Base-by-base conservation (phyloP, 2,329 filamentous ascomycete genomes). In the Verticillium zaregamsianum region DNA sequence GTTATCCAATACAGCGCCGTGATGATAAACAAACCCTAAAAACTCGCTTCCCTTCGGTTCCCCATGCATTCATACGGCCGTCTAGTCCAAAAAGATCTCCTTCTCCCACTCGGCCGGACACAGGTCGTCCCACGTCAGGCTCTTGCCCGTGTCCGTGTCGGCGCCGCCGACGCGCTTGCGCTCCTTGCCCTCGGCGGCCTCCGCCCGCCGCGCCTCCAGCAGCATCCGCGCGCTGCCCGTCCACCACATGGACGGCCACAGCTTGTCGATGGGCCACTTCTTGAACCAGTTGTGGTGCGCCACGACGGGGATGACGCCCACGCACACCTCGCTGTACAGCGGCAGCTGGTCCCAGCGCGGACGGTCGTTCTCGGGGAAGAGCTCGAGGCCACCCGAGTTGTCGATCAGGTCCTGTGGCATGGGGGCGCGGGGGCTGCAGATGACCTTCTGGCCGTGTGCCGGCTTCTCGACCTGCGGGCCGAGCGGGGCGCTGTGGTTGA, bases 161-260 rank as follows among this genome's bases (percentile, higher is more conserved):
- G 59, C 62, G 2, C 65, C 64, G 20, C 58, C 58, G 37, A 66
- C 33, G 40, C 58, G 37, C 15, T 59, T 60, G 33, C 59, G 39
- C 8, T 40, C 59, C n/a, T 62, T 56, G 17, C 49, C 58, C 11
- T 57, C 56, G 11, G 58, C 60, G 1, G 64, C 64, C 15, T 63
- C 57, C 6, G 57, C 35, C 2, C 62, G 55, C 25, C 66, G 57
- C 32, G 59, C 57, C 20, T 70, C 62, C 12, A 72, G 57, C 25
- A 72, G 60, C 7, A 25, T 32, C 11, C 66, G 62, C 11, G 64
- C 59, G 5, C 60, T 58, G 0, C 66, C 65, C 33, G 67, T 63
- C 69, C 69, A 70, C 69, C 70, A 72, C 28, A 66, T 65, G 59
- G 66, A 56, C 15, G 62, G 25, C 70, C 70, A 72, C 58, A 70